Evolutionary conservation across 2,329 filamentous ascomycete genomes (phyloP), one percentile per base, ranked within the genome.

Genomic region (Xylaria sp.): DNA sequence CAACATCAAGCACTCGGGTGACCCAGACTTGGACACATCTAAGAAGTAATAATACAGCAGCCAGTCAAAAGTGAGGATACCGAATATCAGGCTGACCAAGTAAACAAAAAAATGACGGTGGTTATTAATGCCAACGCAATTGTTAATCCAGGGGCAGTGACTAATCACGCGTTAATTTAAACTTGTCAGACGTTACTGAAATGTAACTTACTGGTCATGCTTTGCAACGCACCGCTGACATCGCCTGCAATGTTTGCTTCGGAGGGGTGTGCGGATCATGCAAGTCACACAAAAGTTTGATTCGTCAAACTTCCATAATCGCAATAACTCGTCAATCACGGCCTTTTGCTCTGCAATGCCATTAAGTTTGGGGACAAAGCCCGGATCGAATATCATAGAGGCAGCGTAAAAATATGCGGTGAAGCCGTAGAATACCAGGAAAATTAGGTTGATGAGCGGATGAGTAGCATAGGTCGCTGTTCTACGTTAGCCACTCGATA

Each of bases 111-210:
- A 99, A 75, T 98, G 94, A 15, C 96, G 91, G 77, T 98, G 92
- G 80, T 98, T 99, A 83, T 98, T 98, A 72, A 96, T 89, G 52
- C 93, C 96, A 51, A 99, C 89, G 76, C 96, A 99, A 81, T 98
- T 98, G 82, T 97, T 92, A 28, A 98, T 93, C 96, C 96, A 99
- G 0, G 96, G 96, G 77, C 96, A 99, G 79, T 99, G 96, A 78
- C 94, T 97, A 58, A 65, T 3, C 37, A 20, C 12, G 15, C 6
- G 64, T 81, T 75, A 79, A 78, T 69, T 63, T 28, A 31, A 46
- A n/a, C 52, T 20, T 23, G 20, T 13, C 6, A 20, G 66, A 58
- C 15, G 28, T 18, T 10, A 10, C 28, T n/a, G 66, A 39, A 66
- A 20, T 23, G 55, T 20, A 37, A 86, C 93, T 86, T 82, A 97